Base-by-base conservation (phyloP, 140 eudicot species). In the Anethum foeniculum region DNA sequence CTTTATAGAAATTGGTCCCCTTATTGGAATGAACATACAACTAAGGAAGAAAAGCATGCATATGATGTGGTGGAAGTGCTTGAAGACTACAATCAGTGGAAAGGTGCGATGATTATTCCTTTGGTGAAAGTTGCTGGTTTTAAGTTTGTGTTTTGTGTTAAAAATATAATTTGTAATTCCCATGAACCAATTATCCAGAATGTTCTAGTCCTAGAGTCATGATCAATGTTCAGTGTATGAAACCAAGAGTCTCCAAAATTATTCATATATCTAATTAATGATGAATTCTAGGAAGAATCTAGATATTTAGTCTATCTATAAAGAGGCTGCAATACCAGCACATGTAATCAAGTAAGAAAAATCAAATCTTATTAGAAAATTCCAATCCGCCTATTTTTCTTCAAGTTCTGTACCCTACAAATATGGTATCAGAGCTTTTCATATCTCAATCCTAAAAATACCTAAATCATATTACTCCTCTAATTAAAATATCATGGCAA, bases 61-160 rank as follows among this genome's bases (percentile, higher is more conserved):
- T 75, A 44, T 75, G 78, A 75, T 5, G 25, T 75, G 62, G 78
- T 75, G 62, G 78, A 75, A 14, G 78, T 75, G 32, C 25, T 75
- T 25, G 78, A 75, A 32, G 62, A 75, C 7, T 46, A 47, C 32
- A 27, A 6, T 14, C 62, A 46, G 78, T 41, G 32, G 6, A 28
- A 46, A 75, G 78, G 78, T 44, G 78, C 7, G 14, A 75, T 13
- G 32, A 15, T 75, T 25, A 39, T 47, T 15, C 58, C 78, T n/a
- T 19, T 75, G 60, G 62, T 46, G 32, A 46, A 75, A 75, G 78
- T 75, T 46, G 34, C 62, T 4, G 78, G 78, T 52, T 75, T 75
- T 34, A 75, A 75, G 60, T 75, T 62, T 11, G 78, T 75, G n/a
- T n/a, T n/a, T n/a, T n/a, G 4, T 38, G 41, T 38, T 38, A 38